These are phyloP conservation scores for Nicotiana attenuata DNA, from an alignment of 257 asterid species.

Conservation along the genomic window DNA sequence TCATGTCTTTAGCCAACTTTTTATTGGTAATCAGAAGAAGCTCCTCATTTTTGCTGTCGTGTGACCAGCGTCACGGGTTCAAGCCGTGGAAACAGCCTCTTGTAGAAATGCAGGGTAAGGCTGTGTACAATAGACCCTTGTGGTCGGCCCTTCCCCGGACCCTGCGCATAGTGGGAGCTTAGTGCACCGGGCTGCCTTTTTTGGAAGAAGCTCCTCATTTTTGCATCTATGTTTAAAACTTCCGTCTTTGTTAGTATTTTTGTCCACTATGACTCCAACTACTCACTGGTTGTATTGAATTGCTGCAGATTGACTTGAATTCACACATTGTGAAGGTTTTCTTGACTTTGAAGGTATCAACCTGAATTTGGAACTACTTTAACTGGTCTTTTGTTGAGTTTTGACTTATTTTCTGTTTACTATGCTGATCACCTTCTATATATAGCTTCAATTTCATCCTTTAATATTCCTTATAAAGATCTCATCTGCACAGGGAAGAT, in stretches of 20 bases:
- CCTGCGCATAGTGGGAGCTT: too few relatives aligned
- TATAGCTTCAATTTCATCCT: not conserved
- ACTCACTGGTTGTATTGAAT: slow-evolving; percentile 2
- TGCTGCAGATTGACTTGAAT: slow-evolving; percentile 84
- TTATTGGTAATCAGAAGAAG: not conserved
- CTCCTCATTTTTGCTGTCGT: not conserved
- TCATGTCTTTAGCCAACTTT: not conserved
- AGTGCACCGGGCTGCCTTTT: too few relatives aligned
- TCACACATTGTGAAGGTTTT: slow-evolving; percentile 90
- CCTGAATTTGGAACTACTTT: not conserved
- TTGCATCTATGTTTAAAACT: not conserved
- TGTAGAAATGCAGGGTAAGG: too few relatives aligned
- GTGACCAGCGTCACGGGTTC: too few relatives aligned
- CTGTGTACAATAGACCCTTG: too few relatives aligned
- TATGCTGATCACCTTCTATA: not conserved
- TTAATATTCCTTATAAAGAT: not conserved
- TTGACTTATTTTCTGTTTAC: not conserved
- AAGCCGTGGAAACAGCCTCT: too few relatives aligned
- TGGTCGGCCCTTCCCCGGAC: too few relatives aligned
- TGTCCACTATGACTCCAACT: slow-evolving; percentile 4
- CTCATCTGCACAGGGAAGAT: not conserved
- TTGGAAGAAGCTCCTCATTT: not conserved
- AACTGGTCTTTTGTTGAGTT: not conserved
- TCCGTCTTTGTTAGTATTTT: not conserved
- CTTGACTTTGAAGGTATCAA: slow-evolving; percentile 71